Percentiles rank a stretch among this genome's conserved stretches.
Evolutionary conservation across 495 filamentous ascomycete genomes (phyloP).

Genomic region (Geopyxis carbonaria): DNA sequence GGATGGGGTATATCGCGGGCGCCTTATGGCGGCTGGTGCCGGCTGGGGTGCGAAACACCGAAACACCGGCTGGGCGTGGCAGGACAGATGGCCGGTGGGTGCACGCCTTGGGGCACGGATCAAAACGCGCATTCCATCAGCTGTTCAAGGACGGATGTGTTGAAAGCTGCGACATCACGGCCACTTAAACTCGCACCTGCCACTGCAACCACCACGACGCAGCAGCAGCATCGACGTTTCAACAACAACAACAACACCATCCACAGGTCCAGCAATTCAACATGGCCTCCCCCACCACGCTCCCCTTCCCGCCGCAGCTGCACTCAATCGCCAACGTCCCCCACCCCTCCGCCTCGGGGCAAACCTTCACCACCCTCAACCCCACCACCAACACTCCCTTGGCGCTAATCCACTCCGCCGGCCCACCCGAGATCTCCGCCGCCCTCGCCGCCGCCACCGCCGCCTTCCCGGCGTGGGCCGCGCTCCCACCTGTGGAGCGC

Average conservation of each 20-base stretch:
- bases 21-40: no score
- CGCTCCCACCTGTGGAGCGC: conserved; percentile 44
- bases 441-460: conserved; percentile 43
- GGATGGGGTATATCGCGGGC: no score
- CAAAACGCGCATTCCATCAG: no score
- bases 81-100: no score
- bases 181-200: no score
- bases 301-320: neutral
- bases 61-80: no score
- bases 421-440: conserved; percentile 44
- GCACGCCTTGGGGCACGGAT: no score
- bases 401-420: conserved; percentile 46
- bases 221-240: no score
- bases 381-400: conserved; percentile 48
- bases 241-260: neutral
- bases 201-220: no score
- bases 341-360: conserved; percentile 6
- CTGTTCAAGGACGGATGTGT: no score
- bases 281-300: neutral
- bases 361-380: conserved; percentile 47
- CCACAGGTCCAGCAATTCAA: neutral
- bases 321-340: conserved; percentile 3
- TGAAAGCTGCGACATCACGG: no score
- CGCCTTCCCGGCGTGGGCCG: conserved; percentile 52
- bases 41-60: no score